Base-by-base conservation (phyloP, 371 early-diverging fungal species). In the Entomophthora muscae region DNA sequence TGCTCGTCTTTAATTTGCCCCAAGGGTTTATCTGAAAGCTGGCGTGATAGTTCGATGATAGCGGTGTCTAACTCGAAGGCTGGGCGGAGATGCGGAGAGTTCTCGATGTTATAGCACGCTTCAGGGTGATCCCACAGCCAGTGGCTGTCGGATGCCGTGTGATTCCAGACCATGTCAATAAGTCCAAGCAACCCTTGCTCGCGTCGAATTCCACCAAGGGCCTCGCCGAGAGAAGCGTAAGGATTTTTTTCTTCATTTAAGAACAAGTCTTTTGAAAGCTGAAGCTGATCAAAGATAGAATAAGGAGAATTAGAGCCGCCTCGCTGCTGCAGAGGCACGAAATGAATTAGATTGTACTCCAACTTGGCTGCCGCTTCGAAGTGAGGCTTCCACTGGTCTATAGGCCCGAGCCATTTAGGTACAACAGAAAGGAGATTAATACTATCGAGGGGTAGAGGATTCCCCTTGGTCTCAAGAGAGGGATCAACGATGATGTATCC, bases 141-240 rank as follows among this genome's bases (percentile, higher is more conserved):
- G 2, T 69, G 74, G 12, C 89, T 86, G 69, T 94, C 87, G 72
- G 83, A 78, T 29, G 95, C 89, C 3, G 95, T 96, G 70, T 98
- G 98, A 74, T 98, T 98, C 93, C 93, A 96, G 1, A 98, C 98
- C 63, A 98, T 84, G 71, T 98, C 98, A 17, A 92, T 89, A 55
- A 90, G 71, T 62, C 84, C 79, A 42, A 95, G 70, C 31, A 93
- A 79, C 2, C 83, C 84, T 64, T 82, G 80, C 27, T 83, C 78
- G 1, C 73, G 64, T 53, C 81, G 76, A 57, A 90, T 79, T 21
- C 66, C 62, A 27, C 68, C 68, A 33, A 96, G 67, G 32, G 73
- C 70, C 0, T 73, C 63, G 55, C 75, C 65, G 21, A 93, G 70
- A 28, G 72, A 72, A 21, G 73, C 61, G 5, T 65, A 61, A 51